Base-by-base conservation (phyloP, 2,329 filamentous ascomycete species). In the Colletotrichum liaoningense region DNA sequence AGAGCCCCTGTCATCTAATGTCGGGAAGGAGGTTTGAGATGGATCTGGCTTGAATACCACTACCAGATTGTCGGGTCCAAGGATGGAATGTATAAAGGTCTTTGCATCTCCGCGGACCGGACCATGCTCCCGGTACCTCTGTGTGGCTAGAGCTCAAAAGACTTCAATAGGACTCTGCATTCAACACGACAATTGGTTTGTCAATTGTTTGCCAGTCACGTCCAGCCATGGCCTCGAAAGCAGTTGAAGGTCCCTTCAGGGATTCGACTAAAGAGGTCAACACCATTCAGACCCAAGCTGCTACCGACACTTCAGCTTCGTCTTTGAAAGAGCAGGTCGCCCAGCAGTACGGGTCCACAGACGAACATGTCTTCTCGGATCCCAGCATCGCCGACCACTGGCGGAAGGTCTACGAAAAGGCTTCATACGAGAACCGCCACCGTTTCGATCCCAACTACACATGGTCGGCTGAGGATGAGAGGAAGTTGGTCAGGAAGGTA, bases 361-460 rank as follows among this genome's bases (percentile, higher is more conserved):
- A 79, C 2, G 80, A 82, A n/a, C 84, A 86, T 58, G 67, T 83
- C 46, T 91, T 91, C 76, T 81, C 84, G 0, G 87, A 90, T 63
- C 85, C 87, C 2, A 81, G 83, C 3, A 81, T 88, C 2, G 88
- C 88, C 1, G 85, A 87, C n/a, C 84, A 88, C 76, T 91, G 88
- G 85, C 82, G 83, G 2, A 80, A 81, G 5, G 78, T 90, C 5
- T 91, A 91, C 73, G 88, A 91, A 74, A 85, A 86, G 7, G 87
- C 88, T 1, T 74, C 80, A 0, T 92, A 92, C 76, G 90, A 93
- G 80, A 90, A 91, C 22, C 82, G 86, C 1, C 90, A 92, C 77
- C 86, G 90, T 14, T 92, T 89, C 77, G 90, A 92, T 74, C 88
- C 89, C 12, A 74, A 12, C 26, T 75, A 62, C 58, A 49, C 73